Conservation (phyloP, 768 basidiomycete genomes). For the Suillus lakei region DNA sequence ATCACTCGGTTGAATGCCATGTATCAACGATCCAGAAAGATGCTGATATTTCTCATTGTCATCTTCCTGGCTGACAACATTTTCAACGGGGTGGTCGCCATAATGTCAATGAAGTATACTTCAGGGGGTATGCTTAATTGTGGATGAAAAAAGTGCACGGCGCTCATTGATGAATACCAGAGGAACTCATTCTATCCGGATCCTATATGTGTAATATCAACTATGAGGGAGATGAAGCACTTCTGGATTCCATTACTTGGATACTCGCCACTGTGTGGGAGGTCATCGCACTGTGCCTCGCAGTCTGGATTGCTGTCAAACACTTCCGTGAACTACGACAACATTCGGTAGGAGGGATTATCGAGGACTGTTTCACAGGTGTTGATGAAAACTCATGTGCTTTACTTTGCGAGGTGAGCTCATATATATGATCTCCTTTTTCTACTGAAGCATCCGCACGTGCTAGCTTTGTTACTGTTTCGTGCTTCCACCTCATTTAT, state of each 20-base stretch:
- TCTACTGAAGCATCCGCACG: too few species aligned
- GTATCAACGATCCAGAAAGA: not conserved
- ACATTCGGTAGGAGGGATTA: too few species aligned
- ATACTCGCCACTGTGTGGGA: not conserved
- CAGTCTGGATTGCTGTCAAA: constrained; percentile 46
- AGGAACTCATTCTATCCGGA: not conserved
- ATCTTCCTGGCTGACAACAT: not conserved
- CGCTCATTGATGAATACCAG: not conserved
- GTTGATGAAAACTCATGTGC: too few species aligned
- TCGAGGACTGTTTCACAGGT: too few species aligned
- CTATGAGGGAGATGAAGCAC: not conserved
- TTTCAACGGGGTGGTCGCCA: not conserved
- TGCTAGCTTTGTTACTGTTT: too few species aligned
- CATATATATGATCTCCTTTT: too few species aligned
- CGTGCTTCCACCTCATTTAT: too few species aligned
- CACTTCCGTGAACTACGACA: too few species aligned
- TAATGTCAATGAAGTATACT: not conserved
- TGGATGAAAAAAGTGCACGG: not conserved
- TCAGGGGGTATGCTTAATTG: not conserved
- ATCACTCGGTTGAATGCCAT: not conserved
- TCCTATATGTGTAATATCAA: not conserved
- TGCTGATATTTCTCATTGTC: not conserved
- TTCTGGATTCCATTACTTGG: not conserved
- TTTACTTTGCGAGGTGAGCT: too few species aligned
- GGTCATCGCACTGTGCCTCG: too few species aligned